These are phyloP conservation scores for Xylariaceae sp. DNA, from an alignment of 2,329 filamentous ascomycete species.

Conservation along the genomic window DNA sequence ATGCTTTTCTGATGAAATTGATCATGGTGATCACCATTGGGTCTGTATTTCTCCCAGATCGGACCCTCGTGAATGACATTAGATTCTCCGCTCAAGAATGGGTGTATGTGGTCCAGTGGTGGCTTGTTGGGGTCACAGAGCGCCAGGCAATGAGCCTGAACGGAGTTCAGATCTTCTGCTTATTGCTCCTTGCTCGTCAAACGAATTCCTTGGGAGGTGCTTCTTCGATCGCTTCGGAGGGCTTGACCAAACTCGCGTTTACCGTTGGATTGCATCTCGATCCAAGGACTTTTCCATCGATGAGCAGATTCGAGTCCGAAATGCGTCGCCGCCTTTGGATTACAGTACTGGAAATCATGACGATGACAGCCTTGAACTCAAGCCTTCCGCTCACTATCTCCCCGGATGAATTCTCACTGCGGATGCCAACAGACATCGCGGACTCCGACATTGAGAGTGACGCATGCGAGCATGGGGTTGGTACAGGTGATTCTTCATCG, in stretches of 20 bases:
- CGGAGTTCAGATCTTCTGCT: constrained; percentile 23
- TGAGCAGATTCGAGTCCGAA: constrained; percentile 21
- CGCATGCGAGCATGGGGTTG: not conserved
- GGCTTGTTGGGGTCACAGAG: constrained; percentile 23
- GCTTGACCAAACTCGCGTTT: constrained; percentile 26
- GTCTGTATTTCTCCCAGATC: constrained; percentile 15
- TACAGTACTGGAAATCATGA: constrained; percentile 22
- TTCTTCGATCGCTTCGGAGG: constrained; percentile 22
- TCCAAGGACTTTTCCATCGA: constrained; percentile 13
- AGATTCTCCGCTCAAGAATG: constrained; percentile 22
- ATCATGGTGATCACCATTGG: constrained; percentile 21
- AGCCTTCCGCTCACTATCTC: constrained; percentile 15
- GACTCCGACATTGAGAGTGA: constrained; percentile 12
- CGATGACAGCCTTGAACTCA: constrained; percentile 20
- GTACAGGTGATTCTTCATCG: not conserved
- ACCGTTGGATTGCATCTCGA: constrained; percentile 28
- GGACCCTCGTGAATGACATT: constrained; percentile 12
- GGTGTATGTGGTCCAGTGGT: constrained; percentile 24
- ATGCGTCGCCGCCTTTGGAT: constrained; percentile 25
- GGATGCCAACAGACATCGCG: constrained; percentile 15
- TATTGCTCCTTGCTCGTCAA: constrained; percentile 20
- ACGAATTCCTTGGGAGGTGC: constrained; percentile 19
- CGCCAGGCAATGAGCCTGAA: constrained; percentile 18
- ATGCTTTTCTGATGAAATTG: constrained; percentile 17
- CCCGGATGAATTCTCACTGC: constrained; percentile 11